Evolutionary conservation across 140 eudicot genomes (phyloP), one percentile per base, ranked within the genome.

Genomic region (Senecio squalidus): DNA sequence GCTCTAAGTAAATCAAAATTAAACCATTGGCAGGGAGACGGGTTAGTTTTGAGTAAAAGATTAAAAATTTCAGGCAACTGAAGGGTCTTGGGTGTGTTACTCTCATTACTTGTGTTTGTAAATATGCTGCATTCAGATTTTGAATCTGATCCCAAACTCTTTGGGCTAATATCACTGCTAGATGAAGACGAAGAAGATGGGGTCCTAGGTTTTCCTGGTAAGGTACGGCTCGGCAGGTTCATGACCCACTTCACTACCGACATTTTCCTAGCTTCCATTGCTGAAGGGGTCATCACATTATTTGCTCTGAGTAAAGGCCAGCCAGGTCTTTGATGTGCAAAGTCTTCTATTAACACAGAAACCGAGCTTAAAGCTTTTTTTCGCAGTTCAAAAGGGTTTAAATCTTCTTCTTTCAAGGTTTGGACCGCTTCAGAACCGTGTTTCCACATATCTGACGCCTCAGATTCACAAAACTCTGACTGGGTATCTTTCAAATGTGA

Each of bases 221-320:
- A 20, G 4, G 95, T 75, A 48, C 99, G 74, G 59, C 66, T 68
- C n/a, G 99, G 99, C 47, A 92, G 76, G 66, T 68, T 84, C 95
- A 88, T 79, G 30, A 88, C 99, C 99, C 99, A 92, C 34, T 84
- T 76, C 43, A 92, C 99, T 44, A 92, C 96, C 24, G 99, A 84
- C 99, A 87, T 79, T 67, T 88, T 80, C 64, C 96, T 84, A 6
- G 95, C 87, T 41, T 82, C 93, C 27, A 65, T 36, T 13, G 79
- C 65, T 47, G 82, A 71, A 40, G 82, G 82, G 36, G 86, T 69
- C n/a, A 81, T 18, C 31, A 62, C 66, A 39, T 83, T 81, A 34
- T 62, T 40, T 41, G 92, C 82, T 52, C 94, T 79, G 17, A 88
- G 89, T 55, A 92, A 62, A 15, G 99, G 99, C 99, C 99, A 92